These are phyloP conservation scores for Sugiyamaella xylanicola DNA, from an alignment of 1,139 yeast genomes.

Conservation along the genomic window DNA sequence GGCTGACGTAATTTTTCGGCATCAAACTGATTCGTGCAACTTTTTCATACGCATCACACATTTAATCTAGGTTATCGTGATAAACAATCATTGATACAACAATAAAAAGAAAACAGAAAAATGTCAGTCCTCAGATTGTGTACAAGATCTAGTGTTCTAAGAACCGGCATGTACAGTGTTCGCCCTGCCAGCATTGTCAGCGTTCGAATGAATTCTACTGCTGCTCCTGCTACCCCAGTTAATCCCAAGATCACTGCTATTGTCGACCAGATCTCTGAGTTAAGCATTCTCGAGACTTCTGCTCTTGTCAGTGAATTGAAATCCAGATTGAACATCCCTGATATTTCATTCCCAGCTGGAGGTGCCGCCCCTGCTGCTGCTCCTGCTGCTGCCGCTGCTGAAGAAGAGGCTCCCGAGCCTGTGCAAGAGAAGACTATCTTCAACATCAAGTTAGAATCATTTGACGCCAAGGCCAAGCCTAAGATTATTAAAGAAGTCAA, in stretches of 20 bases:
- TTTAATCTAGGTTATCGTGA: too few species aligned
- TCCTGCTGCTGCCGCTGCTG: constrained; percentile 68
- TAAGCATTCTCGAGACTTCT: constrained; percentile 89
- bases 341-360: constrained; percentile 81
- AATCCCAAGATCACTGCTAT: constrained; percentile 87
- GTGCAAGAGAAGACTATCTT: constrained; percentile 94
- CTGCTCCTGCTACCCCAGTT: constrained; percentile 44
- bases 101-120: background rate
- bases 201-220: constrained; percentile 51
- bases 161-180: constrained; percentile 32
- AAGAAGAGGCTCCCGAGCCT: constrained; percentile 76
- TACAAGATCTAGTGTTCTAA: constrained; percentile 37
- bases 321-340: constrained; percentile 86
- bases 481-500: constrained; percentile 97
- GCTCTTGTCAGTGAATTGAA: constrained; percentile 81
- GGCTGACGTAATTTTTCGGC: background rate
- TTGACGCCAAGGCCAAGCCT: constrained; percentile 94
- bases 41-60: background rate
- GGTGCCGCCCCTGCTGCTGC: constrained; percentile 69
- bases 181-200: constrained; percentile 8
- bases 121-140: constrained; percentile 39
- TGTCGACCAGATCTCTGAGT: constrained; percentile 86
- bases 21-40: background rate
- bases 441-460: constrained; percentile 86
- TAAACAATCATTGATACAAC: background rate